Conservation (phyloP, 1,284 basidiomycete species). For the Moniliophthora roreri region DNA sequence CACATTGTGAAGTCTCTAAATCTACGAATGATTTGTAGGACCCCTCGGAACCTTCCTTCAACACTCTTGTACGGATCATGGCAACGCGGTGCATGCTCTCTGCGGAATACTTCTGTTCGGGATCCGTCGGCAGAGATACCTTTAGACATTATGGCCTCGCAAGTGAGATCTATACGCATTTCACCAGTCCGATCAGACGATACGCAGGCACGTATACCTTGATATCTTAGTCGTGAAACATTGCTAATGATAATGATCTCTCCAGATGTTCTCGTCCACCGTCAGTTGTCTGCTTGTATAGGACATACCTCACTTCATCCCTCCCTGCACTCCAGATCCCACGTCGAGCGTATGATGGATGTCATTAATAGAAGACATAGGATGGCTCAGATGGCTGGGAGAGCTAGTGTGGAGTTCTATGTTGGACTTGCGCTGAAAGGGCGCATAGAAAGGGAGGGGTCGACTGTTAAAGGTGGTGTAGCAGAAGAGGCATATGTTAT, state of each 20-base stretch:
- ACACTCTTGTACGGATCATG: conserved; percentile 98
- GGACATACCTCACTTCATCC: conserved; percentile 83
- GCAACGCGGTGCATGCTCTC: conserved; percentile 98
- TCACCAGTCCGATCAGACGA: conserved; percentile 92
- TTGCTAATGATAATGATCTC: too few relatives aligned
- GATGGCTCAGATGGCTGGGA: conserved; percentile 95
- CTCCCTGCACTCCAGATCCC: conserved; percentile 83
- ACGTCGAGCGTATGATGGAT: conserved; percentile 86
- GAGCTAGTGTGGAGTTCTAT: conserved; percentile 97
- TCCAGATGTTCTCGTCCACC: conserved; percentile 95
- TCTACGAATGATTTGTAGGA: conserved; percentile 64
- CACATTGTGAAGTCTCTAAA: neutral
- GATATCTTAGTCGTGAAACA: too few relatives aligned
- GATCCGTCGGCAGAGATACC: conserved; percentile 88
- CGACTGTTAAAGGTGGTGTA: conserved; percentile 39
- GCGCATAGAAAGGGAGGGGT: conserved; percentile 47
- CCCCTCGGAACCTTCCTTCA: conserved; percentile 83
- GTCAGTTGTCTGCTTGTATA: conserved; percentile 92
- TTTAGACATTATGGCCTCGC: conserved; percentile 98
- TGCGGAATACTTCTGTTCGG: conserved; percentile 97
- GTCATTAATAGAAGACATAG: conserved; percentile 93
- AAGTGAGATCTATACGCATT: conserved; percentile 97
- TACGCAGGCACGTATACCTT: conserved; percentile 76
- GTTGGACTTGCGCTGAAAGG: conserved; percentile 90
- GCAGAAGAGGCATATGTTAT: conserved; percentile 94